phyloP scores from a whole-genome alignment of 2,329 filamentous ascomycete species.

The Trichoderma atrobrunneum region DNA sequence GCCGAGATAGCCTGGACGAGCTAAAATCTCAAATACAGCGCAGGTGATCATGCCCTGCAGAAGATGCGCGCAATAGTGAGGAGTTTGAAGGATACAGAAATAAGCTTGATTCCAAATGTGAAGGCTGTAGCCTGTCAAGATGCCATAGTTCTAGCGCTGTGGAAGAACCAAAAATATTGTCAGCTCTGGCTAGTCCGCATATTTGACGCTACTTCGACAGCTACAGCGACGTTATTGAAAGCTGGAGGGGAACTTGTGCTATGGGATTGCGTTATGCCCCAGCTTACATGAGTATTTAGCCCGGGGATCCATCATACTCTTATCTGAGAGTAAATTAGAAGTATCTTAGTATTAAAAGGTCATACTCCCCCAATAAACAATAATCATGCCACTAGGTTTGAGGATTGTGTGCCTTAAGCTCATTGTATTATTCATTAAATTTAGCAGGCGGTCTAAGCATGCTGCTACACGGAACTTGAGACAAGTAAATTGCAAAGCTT shows the following conservation, averaged over 20 bases:
- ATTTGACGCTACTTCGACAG: not conserved
- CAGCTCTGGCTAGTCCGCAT: not conserved
- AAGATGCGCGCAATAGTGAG: not conserved
- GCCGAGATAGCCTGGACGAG: not conserved
- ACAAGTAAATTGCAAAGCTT: accelerated
- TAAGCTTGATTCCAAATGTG: not conserved
- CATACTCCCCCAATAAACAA: not conserved
- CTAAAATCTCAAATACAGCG: not conserved
- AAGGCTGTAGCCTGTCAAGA: not conserved
- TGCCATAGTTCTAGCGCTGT: not conserved
- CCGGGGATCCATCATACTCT: not conserved
- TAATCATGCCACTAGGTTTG: accelerated
- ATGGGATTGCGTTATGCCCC: not conserved
- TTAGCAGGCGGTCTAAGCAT: not conserved
- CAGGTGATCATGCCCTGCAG: not conserved
- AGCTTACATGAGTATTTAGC: not conserved
- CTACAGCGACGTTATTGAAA: not conserved
- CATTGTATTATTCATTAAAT: not conserved
- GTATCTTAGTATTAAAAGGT: not conserved
- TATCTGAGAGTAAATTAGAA: not conserved
- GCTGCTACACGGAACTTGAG: not conserved
- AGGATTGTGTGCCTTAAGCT: not conserved
- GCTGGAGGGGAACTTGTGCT: not conserved
- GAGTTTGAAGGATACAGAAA: not conserved
- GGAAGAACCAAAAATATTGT: not conserved